Evolutionary conservation across 2,329 filamentous ascomycete species (phyloP).

Genomic region (Penicillium sp.): DNA sequence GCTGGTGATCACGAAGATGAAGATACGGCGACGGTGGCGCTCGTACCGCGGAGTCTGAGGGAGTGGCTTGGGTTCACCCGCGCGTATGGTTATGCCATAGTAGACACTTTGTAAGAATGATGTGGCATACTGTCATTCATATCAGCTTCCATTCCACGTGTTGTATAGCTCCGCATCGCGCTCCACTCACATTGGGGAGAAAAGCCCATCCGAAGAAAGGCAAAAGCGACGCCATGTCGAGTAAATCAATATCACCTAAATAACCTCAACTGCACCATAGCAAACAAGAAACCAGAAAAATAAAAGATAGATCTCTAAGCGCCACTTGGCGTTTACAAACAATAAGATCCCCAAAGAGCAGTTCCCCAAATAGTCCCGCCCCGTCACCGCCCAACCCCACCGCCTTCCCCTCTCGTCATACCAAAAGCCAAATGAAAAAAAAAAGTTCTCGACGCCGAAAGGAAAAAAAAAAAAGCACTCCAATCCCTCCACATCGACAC

Average conservation of each 20-base stretch:
- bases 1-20: constrained; percentile 74
- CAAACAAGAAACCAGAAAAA: neutral
- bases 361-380: neutral
- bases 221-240: constrained; percentile 47
- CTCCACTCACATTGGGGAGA: constrained; percentile 56
- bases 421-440: constrained; percentile 30
- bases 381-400: constrained; percentile 29
- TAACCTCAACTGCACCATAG: constrained; percentile 15
- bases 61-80: constrained; percentile 75
- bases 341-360: constrained; percentile 7
- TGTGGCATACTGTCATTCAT: constrained; percentile 64
- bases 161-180: constrained; percentile 8
- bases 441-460: constrained; percentile 27
- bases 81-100: constrained; percentile 85
- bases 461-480: constrained; percentile 16
- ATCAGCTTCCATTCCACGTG: constrained; percentile 10
- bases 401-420: constrained; percentile 25
- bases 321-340: constrained; percentile 7
- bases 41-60: constrained; percentile 66
- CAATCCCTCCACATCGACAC: constrained; percentile 13
- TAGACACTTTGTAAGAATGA: constrained; percentile 76
- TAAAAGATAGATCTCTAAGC: neutral
- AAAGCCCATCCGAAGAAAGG: constrained; percentile 63
- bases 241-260: neutral
- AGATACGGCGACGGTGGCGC: constrained; percentile 76